phyloP scores from a whole-genome alignment of 148 eudicot species.

The Spergularia marina region DNA sequence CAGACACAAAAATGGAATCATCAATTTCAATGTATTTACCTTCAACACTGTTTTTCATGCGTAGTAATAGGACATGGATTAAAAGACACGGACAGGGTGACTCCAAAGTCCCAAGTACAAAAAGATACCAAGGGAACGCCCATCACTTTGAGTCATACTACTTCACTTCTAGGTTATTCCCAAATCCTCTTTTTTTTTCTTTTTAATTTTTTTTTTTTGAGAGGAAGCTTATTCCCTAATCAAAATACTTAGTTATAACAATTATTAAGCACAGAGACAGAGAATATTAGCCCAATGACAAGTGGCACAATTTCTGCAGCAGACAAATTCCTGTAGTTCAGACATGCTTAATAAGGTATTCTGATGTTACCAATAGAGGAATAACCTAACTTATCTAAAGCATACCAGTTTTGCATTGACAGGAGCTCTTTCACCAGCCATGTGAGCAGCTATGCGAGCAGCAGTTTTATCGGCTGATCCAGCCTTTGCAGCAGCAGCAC shows the following conservation, averaged over 20 bases:
- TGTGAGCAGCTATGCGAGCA: constrained; percentile 93
- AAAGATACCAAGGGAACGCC: not conserved
- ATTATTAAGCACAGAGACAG: not conserved
- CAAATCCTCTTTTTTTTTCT: not conserved
- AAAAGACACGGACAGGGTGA: no score
- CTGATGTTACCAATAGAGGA: not conserved
- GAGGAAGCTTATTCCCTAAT: not conserved
- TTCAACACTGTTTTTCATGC: no score
- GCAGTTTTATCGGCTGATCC: constrained; percentile 83
- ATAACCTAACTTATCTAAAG: constrained; percentile 15
- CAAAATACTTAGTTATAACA: not conserved
- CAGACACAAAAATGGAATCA: not conserved
- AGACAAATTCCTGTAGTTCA: no score
- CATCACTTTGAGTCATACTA: not conserved
- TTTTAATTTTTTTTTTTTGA: no score
- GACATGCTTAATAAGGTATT: not conserved
- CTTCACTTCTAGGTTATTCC: not conserved
- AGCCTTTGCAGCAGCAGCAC: constrained; percentile 91
- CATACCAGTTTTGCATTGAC: constrained; percentile 95
- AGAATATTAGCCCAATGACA: not conserved
- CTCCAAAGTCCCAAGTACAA: no score
- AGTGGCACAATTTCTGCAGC: no score
- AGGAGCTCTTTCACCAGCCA: constrained; percentile 93
- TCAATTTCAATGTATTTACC: no score
- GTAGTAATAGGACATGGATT: no score